phyloP scores from a whole-genome alignment of 129 eudicot species.

The Cynara cardunculus region DNA sequence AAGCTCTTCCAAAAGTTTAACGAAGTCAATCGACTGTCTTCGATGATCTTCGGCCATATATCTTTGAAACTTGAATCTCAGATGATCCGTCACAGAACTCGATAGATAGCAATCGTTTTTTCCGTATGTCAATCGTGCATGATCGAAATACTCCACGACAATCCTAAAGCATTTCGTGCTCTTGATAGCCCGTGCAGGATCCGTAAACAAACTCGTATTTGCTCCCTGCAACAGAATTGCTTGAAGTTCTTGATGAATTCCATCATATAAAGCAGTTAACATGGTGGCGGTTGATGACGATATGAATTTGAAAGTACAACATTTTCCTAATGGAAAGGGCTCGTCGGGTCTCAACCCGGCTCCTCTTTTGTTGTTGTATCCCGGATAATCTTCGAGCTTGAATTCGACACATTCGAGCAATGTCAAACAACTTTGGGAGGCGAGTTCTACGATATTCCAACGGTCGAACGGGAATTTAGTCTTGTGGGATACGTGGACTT shows the following conservation, averaged over 20 bases:
- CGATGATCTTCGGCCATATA: constrained; percentile 24
- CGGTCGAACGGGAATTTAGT: constrained; percentile 36
- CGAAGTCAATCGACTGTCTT: constrained; percentile 18
- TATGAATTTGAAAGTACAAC: constrained; percentile 51
- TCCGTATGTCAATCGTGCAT: constrained; percentile 31
- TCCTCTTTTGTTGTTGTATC: constrained; percentile 71
- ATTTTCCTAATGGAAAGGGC: constrained; percentile 48
- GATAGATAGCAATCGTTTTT: constrained; percentile 1
- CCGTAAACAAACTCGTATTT: not conserved
- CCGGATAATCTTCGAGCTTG: constrained; percentile 51
- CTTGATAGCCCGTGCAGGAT: not conserved
- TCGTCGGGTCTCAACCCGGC: constrained; percentile 36
- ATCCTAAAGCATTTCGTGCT: constrained; percentile 20
- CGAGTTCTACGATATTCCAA: constrained; percentile 65
- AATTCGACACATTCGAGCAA: constrained; percentile 39
- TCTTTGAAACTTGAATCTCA: constrained; percentile 29
- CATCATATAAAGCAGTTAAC: not conserved
- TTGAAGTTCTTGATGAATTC: not conserved
- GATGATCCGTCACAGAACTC: not conserved
- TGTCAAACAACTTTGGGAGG: constrained; percentile 20
- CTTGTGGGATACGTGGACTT: constrained; percentile 69
- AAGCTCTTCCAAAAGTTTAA: constrained; percentile 40
- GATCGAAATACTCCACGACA: constrained; percentile 37
- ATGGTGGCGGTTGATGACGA: not conserved
- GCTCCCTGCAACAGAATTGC: not conserved